These are phyloP conservation scores for Alternaria sp. DNA, from an alignment of 2,329 filamentous ascomycete species.

Conservation along the genomic window DNA sequence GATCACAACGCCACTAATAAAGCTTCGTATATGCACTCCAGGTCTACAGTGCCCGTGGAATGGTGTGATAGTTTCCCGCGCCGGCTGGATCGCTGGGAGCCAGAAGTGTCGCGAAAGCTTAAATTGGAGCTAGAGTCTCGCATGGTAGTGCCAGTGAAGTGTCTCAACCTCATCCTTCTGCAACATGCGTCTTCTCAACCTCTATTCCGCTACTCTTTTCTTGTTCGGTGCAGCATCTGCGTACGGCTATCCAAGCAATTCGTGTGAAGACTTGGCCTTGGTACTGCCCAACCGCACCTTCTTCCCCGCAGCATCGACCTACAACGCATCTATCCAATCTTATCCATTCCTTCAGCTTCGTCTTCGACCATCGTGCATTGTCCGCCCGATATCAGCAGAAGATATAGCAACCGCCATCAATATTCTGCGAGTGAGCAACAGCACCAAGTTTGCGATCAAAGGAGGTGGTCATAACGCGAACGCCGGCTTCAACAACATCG, in stretches of 20 bases:
- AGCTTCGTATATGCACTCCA: slow-evolving; percentile 6
- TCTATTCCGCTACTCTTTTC: slow-evolving; percentile 3
- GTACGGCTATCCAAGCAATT: not conserved
- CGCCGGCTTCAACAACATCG: slow-evolving; percentile 37
- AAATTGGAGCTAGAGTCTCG: not conserved
- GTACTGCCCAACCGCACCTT: slow-evolving; percentile 23
- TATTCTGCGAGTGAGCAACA: slow-evolving; percentile 12
- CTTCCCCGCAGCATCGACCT: slow-evolving; percentile 22
- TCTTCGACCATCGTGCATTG: slow-evolving; percentile 27
- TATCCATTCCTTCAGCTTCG: slow-evolving; percentile 31
- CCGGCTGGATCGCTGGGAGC: not conserved
- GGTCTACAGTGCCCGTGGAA: not conserved
- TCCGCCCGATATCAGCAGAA: slow-evolving; percentile 23
- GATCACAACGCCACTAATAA: slow-evolving; percentile 1
- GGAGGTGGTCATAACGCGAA: slow-evolving; percentile 35
- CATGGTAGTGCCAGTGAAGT: not conserved
- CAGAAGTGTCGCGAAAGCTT: not conserved
- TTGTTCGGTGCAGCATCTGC: not conserved
- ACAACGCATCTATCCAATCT: slow-evolving; percentile 31
- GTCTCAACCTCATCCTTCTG: not conserved
- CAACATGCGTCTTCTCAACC: not conserved
- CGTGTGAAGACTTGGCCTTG: slow-evolving; percentile 20
- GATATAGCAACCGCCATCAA: slow-evolving; percentile 27
- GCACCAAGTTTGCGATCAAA: slow-evolving; percentile 30
- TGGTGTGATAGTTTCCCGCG: not conserved